These are phyloP conservation scores for Phaeophleospora eucalypticola DNA, from an alignment of 2,329 filamentous ascomycete species.

Conservation along the genomic window DNA sequence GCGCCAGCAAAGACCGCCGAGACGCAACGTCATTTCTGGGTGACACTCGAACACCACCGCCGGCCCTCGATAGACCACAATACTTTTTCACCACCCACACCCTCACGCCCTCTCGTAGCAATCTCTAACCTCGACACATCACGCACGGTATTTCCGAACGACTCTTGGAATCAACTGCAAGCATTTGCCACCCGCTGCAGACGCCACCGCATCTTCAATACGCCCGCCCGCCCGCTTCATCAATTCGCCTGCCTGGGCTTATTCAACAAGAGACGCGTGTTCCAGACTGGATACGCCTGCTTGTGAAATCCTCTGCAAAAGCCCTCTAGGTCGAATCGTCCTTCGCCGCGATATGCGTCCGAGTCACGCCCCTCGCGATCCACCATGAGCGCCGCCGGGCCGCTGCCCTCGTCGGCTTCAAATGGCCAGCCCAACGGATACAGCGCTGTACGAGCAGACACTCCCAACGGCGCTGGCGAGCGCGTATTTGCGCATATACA, in stretches of 20 bases:
- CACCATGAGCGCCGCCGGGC: slow-evolving; percentile 38
- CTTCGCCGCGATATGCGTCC: slow-evolving; percentile 9
- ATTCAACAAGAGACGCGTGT: slow-evolving; percentile 1
- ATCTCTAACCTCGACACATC: no score
- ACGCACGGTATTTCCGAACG: no score
- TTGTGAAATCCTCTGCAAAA: not conserved
- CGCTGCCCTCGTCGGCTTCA: slow-evolving; percentile 4
- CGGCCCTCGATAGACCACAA: no score
- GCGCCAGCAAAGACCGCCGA: no score
- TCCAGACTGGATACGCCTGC: not conserved
- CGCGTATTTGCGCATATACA: slow-evolving; percentile 37
- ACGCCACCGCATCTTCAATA: no score
- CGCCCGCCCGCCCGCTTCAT: not conserved
- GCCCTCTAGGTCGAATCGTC: not conserved
- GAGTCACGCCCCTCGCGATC: slow-evolving; percentile 14
- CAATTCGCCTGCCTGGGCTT: slow-evolving; percentile 8
- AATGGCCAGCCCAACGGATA: not conserved
- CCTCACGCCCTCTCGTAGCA: no score
- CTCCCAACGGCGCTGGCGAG: slow-evolving; percentile 21
- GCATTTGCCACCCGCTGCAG: no score
- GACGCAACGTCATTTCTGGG: no score
- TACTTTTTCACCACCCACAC: no score
- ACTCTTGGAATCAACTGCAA: no score
- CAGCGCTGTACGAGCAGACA: not conserved
- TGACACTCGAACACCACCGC: no score